Percentiles rank a stretch among this genome's conserved stretches.
These are phyloP conservation scores for Comarum palustre DNA, from an alignment of 306 rosid genomes.

Conservation along the genomic window DNA sequence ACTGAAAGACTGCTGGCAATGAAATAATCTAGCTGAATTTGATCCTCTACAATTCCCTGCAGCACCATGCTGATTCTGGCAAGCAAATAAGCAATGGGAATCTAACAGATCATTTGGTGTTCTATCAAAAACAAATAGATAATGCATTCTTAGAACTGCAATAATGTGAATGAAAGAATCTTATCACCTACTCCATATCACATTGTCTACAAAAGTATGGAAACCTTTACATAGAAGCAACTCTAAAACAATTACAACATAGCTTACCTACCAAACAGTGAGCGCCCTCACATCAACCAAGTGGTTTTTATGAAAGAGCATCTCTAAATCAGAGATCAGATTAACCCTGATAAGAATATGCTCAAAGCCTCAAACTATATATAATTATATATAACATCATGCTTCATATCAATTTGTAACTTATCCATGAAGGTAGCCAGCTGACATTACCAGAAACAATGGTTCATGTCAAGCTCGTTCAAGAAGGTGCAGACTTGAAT, in stretches of 20 bases:
- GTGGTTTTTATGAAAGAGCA: not conserved
- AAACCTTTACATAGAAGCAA: conserved; percentile 10
- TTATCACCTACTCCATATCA: conserved; percentile 10
- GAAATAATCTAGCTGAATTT: not conserved
- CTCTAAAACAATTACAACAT: not conserved
- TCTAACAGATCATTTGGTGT: not conserved
- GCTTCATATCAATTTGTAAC: not conserved
- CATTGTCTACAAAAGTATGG: not conserved
- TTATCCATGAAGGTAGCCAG: not conserved
- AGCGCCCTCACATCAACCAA: not conserved
- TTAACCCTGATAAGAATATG: not conserved
- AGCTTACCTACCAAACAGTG: conserved; percentile 1
- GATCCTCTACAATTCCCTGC: not conserved
- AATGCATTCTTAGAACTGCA: conserved; percentile 1
- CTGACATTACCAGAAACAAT: not conserved
- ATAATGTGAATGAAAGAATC: not conserved
- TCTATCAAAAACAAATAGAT: not conserved
- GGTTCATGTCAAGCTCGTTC: not conserved
- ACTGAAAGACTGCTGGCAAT: not conserved
- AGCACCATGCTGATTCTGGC: not conserved
- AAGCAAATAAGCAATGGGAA: not conserved
- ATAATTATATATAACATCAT: not conserved
- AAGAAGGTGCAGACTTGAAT: not conserved
- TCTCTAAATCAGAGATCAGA: not conserved
- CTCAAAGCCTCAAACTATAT: not conserved